Percentiles rank a stretch among this genome's conserved stretches.
These are phyloP conservation scores for Scheffersomyces coipomensis DNA, from an alignment of 805 yeast genomes.

Conservation along the genomic window DNA sequence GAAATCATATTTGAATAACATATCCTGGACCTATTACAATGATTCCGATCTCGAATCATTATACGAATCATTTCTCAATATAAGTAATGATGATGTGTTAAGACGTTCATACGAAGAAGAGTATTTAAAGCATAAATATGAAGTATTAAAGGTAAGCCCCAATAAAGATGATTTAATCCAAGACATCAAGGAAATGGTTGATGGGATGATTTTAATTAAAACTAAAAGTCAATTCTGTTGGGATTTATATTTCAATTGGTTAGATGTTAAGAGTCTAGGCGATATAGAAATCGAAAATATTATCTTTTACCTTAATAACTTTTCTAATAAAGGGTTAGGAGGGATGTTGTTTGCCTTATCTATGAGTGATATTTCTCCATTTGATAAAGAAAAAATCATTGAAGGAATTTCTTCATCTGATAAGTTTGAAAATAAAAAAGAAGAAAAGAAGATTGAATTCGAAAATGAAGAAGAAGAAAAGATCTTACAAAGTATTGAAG, in stretches of 20 bases:
- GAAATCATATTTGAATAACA: slow-evolving; percentile 32
- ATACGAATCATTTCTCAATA: slow-evolving; percentile 56
- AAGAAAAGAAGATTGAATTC: slow-evolving; percentile 6
- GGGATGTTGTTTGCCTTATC: slow-evolving; percentile 60
- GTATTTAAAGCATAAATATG: slow-evolving; percentile 55
- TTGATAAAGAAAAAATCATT: slow-evolving; percentile 32
- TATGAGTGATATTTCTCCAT: slow-evolving; percentile 68
- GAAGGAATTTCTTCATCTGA: slow-evolving; percentile 12
- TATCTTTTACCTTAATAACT: slow-evolving; percentile 51
- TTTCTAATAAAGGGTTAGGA: slow-evolving; percentile 62
- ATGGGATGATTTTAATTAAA: slow-evolving; percentile 70
- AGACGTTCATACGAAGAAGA: slow-evolving; percentile 62
- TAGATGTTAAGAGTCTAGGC: slow-evolving; percentile 51
- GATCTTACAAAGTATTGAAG: slow-evolving; percentile 4
- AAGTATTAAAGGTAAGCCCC: slow-evolving; percentile 55
- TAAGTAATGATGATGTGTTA: slow-evolving; percentile 55
- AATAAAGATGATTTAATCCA: slow-evolving; percentile 31
- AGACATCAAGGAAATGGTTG: slow-evolving; percentile 55
- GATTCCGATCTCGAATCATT: slow-evolving; percentile 52
- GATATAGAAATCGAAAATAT: slow-evolving; percentile 46
- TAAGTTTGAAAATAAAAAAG: slow-evolving; percentile 8
- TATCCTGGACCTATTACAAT: slow-evolving; percentile 47
- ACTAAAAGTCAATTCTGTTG: slow-evolving; percentile 66
- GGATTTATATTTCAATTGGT: slow-evolving; percentile 73
- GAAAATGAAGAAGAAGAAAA: slow-evolving; percentile 5